Base-by-base conservation (phyloP, 306 rosid genomes). In the Lablab purpureus region DNA sequence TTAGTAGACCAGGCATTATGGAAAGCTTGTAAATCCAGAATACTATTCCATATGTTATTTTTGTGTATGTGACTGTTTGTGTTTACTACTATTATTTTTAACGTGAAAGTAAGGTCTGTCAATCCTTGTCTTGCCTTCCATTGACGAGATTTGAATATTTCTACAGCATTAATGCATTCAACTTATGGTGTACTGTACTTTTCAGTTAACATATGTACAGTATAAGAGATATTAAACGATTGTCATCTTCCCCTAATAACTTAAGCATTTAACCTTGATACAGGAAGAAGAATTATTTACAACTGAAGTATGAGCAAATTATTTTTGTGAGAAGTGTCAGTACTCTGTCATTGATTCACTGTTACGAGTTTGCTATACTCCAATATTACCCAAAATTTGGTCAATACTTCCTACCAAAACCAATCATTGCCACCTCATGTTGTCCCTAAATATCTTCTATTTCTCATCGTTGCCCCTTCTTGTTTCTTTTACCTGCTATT, bases 251-350 rank as follows among this genome's bases (percentile, higher is more conserved):
- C 17, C 62, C 46, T 28, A 49, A 27, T n/a, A 47, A 17, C 18
- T 47, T 28, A 30, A 27, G 62, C 62, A 49, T 28, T 27, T 10
- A 27, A 30, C 34, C 21, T 32, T 52, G 49, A 52, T 30, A 52
- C 23, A 30, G 64, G 37, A 54, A 36, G 49, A 47, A 62, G 64
- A 49, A 32, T 34, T 75, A 18, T 75, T 75, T 62, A 28, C 36
- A 28, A 7, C 22, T 34, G n/a, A 32, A 22, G 67, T 54, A 2
- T 73, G 40, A 22, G 4, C 50, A 47, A 13, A 10, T 13, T 49
- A 4, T 32, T 13, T 19, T 49, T 34, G 8, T 59, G 50, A 43
- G 14, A 50, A 22, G 41, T 49, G 25, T 22, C 51, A 25, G 12
- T 11, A 34, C 41, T 62, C 4, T 50, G 43, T 76, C 13, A 47